Percentiles rank a stretch among this genome's conserved stretches.
Evolutionary conservation across 75 land plant species (phyloP).

Genomic region (Gnetum montanum): DNA sequence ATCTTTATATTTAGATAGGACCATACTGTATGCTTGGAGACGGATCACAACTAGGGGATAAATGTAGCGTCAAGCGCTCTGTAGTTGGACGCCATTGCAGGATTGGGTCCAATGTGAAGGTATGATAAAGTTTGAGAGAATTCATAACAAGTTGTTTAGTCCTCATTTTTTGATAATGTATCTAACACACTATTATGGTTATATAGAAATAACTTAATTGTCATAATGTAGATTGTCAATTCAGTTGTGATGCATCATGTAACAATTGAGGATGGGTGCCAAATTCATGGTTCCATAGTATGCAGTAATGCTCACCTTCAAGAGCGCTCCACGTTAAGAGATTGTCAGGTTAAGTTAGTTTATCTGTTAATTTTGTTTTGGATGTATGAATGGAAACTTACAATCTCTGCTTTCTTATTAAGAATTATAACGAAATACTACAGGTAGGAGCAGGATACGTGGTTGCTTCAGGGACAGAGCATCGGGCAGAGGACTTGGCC

Average conservation of each 20-base stretch:
- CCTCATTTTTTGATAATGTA: conserved; percentile 1
- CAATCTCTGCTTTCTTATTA: too few relatives aligned
- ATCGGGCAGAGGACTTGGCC: conserved; percentile 44
- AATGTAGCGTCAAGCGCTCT: conserved; percentile 93
- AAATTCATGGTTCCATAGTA: conserved; percentile 75
- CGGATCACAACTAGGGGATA: conserved; percentile 92
- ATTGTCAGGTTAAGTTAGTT: conserved; percentile 65
- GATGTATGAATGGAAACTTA: too few relatives aligned
- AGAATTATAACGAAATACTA: too few relatives aligned
- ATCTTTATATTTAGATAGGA: conserved; percentile 44
- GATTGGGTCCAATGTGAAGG: conserved; percentile 97
- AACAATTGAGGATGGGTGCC: conserved; percentile 84
- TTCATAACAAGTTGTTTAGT: neutral
- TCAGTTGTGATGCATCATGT: conserved; percentile 97
- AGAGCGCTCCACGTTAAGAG: conserved; percentile 73
- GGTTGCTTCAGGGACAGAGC: conserved; percentile 45
- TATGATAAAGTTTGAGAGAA: conserved; percentile 7
- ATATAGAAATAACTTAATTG: neutral
- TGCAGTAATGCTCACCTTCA: conserved; percentile 92
- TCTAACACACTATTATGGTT: neutral
- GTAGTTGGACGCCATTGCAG: conserved; percentile 97
- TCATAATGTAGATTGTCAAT: conserved; percentile 56
- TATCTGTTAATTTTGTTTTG: neutral
- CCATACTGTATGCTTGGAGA: conserved; percentile 94
- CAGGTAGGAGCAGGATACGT: conserved; percentile 70